These are phyloP conservation scores for Neurospora sp. DNA, from an alignment of 495 filamentous ascomycete genomes.

Conservation along the genomic window DNA sequence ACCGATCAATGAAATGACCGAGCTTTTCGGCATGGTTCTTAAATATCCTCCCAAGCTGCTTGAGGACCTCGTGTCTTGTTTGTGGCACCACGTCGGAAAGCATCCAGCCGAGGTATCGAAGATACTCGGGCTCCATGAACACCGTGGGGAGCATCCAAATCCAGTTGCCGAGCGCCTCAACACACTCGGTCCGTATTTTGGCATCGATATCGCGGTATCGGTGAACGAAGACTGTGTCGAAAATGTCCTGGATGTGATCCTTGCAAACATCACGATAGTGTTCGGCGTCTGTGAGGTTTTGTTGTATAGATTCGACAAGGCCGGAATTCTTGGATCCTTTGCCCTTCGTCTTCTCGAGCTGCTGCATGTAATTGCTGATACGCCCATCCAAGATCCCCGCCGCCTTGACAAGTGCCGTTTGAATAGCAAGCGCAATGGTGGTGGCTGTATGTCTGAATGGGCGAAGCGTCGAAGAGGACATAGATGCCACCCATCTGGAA, in stretches of 20 bases:
- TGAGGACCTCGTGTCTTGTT: conserved; percentile 68
- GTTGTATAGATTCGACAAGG: conserved; percentile 53
- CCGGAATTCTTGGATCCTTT: conserved; percentile 59
- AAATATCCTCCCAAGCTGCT: conserved; percentile 66
- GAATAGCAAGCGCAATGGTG: conserved; percentile 64
- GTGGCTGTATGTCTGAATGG: conserved; percentile 92
- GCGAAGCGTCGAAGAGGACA: conserved; percentile 73
- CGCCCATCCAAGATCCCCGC: conserved; percentile 56
- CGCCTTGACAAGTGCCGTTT: conserved; percentile 57
- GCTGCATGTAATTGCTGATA: conserved; percentile 66
- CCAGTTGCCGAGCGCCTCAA: conserved; percentile 78
- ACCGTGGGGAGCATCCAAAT: conserved; percentile 69
- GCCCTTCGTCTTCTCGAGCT: conserved; percentile 64
- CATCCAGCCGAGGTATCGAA: conserved; percentile 92
- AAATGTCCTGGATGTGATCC: conserved; percentile 63
- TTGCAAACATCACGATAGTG: conserved; percentile 54
- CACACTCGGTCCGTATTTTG: conserved; percentile 73
- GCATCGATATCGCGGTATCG: conserved; percentile 91
- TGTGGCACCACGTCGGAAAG: conserved; percentile 64
- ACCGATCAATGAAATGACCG: conserved; percentile 81
- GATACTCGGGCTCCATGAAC: conserved; percentile 78
- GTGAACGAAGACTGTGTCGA: conserved; percentile 85
- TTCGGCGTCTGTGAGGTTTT: conserved; percentile 54
- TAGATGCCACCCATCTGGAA: conserved; percentile 69
- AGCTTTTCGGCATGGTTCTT: conserved; percentile 69